Conservation (phyloP, 257 asterid genomes). For the Coffea eugenioides region DNA sequence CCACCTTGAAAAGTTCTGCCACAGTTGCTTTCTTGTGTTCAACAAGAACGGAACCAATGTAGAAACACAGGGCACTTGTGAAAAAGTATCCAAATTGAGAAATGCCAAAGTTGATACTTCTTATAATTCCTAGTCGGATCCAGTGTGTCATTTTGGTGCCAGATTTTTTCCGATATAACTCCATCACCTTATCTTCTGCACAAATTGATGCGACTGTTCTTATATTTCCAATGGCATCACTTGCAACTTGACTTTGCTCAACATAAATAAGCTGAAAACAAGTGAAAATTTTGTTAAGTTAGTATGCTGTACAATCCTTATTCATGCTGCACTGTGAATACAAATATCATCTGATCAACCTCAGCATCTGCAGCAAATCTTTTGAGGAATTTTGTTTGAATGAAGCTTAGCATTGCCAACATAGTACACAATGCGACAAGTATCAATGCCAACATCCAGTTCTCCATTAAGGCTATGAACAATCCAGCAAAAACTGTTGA, state of each 20-base stretch:
- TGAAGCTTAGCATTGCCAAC: slow-evolving; percentile 14
- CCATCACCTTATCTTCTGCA: slow-evolving; percentile 32
- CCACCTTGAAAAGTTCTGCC: slow-evolving; percentile 23
- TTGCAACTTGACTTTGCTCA: slow-evolving; percentile 27
- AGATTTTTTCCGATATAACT: slow-evolving; percentile 27
- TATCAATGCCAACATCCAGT: slow-evolving; percentile 27
- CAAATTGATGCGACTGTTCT: slow-evolving; percentile 30
- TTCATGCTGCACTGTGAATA: too few relatives aligned
- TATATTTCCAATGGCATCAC: slow-evolving; percentile 31
- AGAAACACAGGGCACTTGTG: slow-evolving; percentile 29
- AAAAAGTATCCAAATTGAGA: slow-evolving; percentile 17
- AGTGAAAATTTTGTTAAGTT: too few relatives aligned
- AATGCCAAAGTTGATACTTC: slow-evolving; percentile 24
- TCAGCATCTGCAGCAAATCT: slow-evolving; percentile 18
- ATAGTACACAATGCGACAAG: slow-evolving; percentile 22
- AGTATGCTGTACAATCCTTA: too few relatives aligned
- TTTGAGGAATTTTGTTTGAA: slow-evolving; percentile 17
- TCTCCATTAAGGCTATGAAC: slow-evolving; percentile 28
- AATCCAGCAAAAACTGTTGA: slow-evolving; percentile 32
- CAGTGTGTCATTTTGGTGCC: slow-evolving; percentile 16
- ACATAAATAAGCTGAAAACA: too few relatives aligned
- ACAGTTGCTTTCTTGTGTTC: slow-evolving; percentile 20
- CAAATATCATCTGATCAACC: slow-evolving; percentile 4
- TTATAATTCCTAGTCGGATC: slow-evolving; percentile 16
- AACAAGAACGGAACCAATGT: slow-evolving; percentile 28